Percentiles rank a stretch among this genome's conserved stretches.
These are phyloP conservation scores for Russula olivacea DNA, from an alignment of 768 basidiomycete species.

Conservation along the genomic window DNA sequence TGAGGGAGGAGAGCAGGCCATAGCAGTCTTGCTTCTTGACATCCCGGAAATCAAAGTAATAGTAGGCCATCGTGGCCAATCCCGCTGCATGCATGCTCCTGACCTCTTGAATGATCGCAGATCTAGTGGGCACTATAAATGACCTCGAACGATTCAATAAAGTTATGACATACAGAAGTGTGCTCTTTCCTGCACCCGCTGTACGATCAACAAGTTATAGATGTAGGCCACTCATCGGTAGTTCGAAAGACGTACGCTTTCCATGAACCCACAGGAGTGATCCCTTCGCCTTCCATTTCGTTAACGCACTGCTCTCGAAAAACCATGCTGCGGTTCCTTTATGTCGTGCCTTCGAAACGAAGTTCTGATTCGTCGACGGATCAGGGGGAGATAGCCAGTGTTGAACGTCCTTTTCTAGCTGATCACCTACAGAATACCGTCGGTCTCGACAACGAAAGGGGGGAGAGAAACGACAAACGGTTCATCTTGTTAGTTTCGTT, in stretches of 20 bases:
- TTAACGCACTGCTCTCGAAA: neutral
- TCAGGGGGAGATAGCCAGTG: neutral
- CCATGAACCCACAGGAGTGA: neutral
- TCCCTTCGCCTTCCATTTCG: neutral
- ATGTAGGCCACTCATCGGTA: accelerated
- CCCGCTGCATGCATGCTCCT: neutral
- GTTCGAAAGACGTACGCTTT: neutral
- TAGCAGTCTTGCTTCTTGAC: neutral
- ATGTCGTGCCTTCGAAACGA: neutral
- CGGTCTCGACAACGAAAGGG: neutral
- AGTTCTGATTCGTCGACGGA: neutral
- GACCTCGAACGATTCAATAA: neutral
- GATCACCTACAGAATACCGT: neutral
- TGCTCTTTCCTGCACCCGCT: conserved; percentile 10
- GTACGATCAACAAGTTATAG: neutral
- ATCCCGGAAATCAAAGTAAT: conserved; percentile 14
- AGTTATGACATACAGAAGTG: neutral
- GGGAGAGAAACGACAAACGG: neutral
- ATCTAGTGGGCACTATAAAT: neutral
- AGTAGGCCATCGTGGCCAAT: conserved; percentile 7
- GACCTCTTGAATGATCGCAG: conserved; percentile 1
- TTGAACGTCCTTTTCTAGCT: no score
- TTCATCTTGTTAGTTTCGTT: neutral
- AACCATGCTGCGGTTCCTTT: neutral
- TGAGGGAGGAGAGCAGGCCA: conserved; percentile 5